Percentiles rank a stretch among this genome's conserved stretches.
phyloP scores from a whole-genome alignment of 257 asterid species.

The Salvia rosmarinus region DNA sequence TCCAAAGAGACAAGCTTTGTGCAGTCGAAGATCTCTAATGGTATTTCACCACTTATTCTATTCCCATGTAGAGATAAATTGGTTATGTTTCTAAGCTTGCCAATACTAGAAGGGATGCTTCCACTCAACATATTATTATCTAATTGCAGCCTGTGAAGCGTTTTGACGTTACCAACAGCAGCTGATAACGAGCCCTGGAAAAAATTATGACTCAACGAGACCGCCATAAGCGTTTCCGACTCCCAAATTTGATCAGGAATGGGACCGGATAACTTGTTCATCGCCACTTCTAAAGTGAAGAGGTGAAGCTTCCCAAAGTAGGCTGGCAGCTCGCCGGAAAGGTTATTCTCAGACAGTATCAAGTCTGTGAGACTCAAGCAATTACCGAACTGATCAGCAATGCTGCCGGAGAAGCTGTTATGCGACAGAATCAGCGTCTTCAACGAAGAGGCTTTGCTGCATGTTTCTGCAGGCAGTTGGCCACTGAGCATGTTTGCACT shows the following conservation, averaged over 20 bases:
- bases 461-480: slow-evolving; percentile 52
- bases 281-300: slow-evolving; percentile 58
- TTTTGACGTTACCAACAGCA: slow-evolving; percentile 37
- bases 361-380: slow-evolving; percentile 58
- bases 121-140: slow-evolving; percentile 66
- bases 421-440: slow-evolving; percentile 47
- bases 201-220: slow-evolving; percentile 50
- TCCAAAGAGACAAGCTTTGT: slow-evolving; percentile 64
- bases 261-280: slow-evolving; percentile 57
- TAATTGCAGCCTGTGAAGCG: slow-evolving; percentile 55
- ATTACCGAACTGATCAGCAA: slow-evolving; percentile 45
- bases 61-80: slow-evolving; percentile 77
- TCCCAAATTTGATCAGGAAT: slow-evolving; percentile 70
- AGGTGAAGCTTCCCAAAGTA: slow-evolving; percentile 66
- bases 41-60: slow-evolving; percentile 61
- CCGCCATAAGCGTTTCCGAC: slow-evolving; percentile 64
- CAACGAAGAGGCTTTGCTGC: slow-evolving; percentile 56
- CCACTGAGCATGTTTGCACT: slow-evolving; percentile 66
- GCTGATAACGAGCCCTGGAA: slow-evolving; percentile 58
- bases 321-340: slow-evolving; percentile 68
- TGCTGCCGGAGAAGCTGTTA: slow-evolving; percentile 63
- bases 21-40: slow-evolving; percentile 66
- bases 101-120: slow-evolving; percentile 60
- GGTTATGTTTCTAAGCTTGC: slow-evolving; percentile 64
- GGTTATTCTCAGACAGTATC: slow-evolving; percentile 59